Evolutionary conservation across 208 protist species (phyloP), one percentile per base, ranked within the genome.

Genomic region (Crithidia bombi): DNA sequence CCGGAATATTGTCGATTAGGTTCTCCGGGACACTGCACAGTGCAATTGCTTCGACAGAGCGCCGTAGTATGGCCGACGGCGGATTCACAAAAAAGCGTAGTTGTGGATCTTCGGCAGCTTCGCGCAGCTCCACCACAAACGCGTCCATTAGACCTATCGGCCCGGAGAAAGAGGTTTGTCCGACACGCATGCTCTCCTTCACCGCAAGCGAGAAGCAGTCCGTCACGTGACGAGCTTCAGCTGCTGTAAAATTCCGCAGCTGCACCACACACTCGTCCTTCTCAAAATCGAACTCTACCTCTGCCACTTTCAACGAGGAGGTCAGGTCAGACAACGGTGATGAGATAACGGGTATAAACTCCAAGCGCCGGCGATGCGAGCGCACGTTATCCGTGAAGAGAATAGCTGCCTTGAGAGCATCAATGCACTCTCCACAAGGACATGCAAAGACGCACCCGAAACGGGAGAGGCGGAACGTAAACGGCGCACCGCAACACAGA

Each of bases 401-500:
- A 0, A 68, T 73, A 15, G 87, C 68, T 46, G 69, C 83, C 35
- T 78, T 88, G 35, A 80, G 65, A 26, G 79, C 74, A 66, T 92
- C 82, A 35, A 89, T 65, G 52, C 64, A 55, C 43, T 66, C 47
- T 4, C 72, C 70, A 47, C 88, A 91, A 6, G 50, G 30, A 50
- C 88, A 93, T 17, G 65, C 54, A 58, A 87, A 93, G 19, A 91
- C 83, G 54, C 88, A 86, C 1, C 88, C 88, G 74, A 88, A 93
- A 28, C 81, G 75, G n/a, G 80, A 89, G 3, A 89, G 57, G 14
- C 77, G 76, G 54, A 93, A 91, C 46, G 26, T 58, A n/a, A 83
- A 69, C 28, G 58, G 55, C 17, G 55, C 33, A 5, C 77, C 67
- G 49, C 88, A 93, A 64, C 21, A 61, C 73, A 93, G 15, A 67